phyloP scores from a whole-genome alignment of 2,329 filamentous ascomycete genomes.

The Hypoxylon sp. region DNA sequence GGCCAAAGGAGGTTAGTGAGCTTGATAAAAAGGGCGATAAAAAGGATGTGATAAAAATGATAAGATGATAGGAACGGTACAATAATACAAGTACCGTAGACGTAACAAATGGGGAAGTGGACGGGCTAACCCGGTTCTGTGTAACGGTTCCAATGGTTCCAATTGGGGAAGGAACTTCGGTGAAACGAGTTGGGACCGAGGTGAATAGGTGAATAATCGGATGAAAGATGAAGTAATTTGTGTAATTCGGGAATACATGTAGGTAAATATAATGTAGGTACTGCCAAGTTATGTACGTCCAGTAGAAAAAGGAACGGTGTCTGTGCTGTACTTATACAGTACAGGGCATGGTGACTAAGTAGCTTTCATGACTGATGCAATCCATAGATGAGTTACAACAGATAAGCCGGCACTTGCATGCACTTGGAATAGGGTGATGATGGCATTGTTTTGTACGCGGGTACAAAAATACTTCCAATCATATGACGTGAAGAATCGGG shows the following conservation, averaged over 20 bases:
- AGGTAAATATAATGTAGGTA: background rate
- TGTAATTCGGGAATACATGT: conserved; percentile 1
- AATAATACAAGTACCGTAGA: conserved; percentile 14
- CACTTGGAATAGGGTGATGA: conserved; percentile 43
- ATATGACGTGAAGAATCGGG: conserved; percentile 42
- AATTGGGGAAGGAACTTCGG: conserved; percentile 33
- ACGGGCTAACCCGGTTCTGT: conserved; percentile 41
- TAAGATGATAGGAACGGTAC: conserved; percentile 11
- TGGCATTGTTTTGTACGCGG: conserved; percentile 43
- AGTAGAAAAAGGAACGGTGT: background rate
- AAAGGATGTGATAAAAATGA: conserved; percentile 22
- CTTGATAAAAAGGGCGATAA: conserved; percentile 6
- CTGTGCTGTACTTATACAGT: conserved; percentile 21
- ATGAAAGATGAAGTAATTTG: conserved; percentile 1
- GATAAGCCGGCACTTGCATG: conserved; percentile 43
- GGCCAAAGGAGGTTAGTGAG: conserved; percentile 40
- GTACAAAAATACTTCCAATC: conserved; percentile 42
- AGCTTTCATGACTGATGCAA: conserved; percentile 15
- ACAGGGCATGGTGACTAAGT: conserved; percentile 6
- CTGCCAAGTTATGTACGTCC: conserved; percentile 8
- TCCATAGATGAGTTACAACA: conserved; percentile 21
- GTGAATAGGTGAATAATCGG: conserved; percentile 17
- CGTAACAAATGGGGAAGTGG: conserved; percentile 27
- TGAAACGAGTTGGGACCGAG: conserved; percentile 24
- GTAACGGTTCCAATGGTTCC: conserved; percentile 31